These are phyloP conservation scores for Mycena epipterygia DNA, from an alignment of 768 basidiomycete species.

Conservation along the genomic window DNA sequence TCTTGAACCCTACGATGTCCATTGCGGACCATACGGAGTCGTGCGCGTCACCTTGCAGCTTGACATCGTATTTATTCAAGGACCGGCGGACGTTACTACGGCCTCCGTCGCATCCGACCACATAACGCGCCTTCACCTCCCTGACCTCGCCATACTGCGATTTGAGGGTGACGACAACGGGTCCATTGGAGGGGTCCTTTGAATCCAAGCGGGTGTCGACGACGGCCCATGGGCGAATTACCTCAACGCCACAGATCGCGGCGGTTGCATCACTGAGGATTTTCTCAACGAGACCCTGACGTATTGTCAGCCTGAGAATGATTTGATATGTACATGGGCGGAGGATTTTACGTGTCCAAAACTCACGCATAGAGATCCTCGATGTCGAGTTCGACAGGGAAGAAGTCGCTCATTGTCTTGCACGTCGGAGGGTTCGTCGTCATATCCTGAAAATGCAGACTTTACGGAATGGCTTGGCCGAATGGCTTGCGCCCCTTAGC, in stretches of 20 bases:
- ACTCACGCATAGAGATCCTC: slow-evolving; percentile 22
- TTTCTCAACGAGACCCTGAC: slow-evolving; percentile 24
- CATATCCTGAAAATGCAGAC: slow-evolving; percentile 15
- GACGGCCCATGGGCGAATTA: slow-evolving; percentile 17
- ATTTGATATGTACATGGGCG: not conserved
- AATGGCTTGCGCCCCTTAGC: too few relatives aligned
- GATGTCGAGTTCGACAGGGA: slow-evolving; percentile 13
- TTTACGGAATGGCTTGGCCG: too few relatives aligned
- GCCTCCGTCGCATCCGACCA: slow-evolving; percentile 23
- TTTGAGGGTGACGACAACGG: slow-evolving; percentile 12
- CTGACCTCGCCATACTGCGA: slow-evolving; percentile 15
- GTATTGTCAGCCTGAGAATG: slow-evolving; percentile 2
- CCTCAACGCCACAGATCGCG: not conserved
- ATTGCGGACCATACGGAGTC: slow-evolving; percentile 20
- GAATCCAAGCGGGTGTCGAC: slow-evolving; percentile 3
- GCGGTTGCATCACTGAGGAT: slow-evolving; percentile 8
- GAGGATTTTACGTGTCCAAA: not conserved
- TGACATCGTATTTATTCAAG: slow-evolving; percentile 13
- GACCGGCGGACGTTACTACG: slow-evolving; percentile 10
- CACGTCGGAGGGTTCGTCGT: slow-evolving; percentile 8
- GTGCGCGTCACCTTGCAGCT: slow-evolving; percentile 12
- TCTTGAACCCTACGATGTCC: slow-evolving; percentile 17
- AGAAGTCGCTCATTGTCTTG: slow-evolving; percentile 7
- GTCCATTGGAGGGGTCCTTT: not conserved
- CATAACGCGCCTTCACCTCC: slow-evolving; percentile 4